phyloP scores from a whole-genome alignment of 495 filamentous ascomycete genomes.

The Articulospora tetracladia region DNA sequence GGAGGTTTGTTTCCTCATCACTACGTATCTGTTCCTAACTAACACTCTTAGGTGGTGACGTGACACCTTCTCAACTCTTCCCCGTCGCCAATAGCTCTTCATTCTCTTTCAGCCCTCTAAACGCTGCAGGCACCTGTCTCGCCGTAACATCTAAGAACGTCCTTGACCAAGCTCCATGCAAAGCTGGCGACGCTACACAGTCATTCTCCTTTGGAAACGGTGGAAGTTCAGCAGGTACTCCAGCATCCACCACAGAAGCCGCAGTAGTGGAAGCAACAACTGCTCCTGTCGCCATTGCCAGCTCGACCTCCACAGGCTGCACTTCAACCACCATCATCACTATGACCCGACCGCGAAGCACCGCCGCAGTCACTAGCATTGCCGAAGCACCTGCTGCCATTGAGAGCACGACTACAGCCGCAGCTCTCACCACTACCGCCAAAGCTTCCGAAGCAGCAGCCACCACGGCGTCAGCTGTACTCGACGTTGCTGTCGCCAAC shows the following conservation, averaged over 20 bases:
- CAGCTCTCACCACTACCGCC: not conserved
- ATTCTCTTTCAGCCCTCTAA: constrained; percentile 36
- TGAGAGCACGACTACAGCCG: not conserved
- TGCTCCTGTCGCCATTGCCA: not conserved
- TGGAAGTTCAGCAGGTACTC: not conserved
- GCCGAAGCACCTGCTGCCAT: constrained; percentile 7
- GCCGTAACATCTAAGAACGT: constrained; percentile 37
- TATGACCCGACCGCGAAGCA: constrained; percentile 4
- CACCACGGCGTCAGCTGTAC: not conserved
- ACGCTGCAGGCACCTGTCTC: constrained; percentile 40
- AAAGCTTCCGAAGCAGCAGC: not conserved
- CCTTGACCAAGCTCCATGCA: constrained; percentile 41
- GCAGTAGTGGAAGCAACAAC: not conserved
- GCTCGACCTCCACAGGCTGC: not conserved
- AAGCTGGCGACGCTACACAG: constrained; percentile 37
- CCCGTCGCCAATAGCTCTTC: constrained; percentile 31
- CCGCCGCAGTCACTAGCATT: constrained; percentile 8
- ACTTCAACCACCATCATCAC: constrained; percentile 8
- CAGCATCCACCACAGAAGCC: not conserved
- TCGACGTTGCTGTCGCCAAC: constrained; percentile 21
- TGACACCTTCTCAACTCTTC: constrained; percentile 48
- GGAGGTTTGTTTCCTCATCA: constrained; percentile 29
- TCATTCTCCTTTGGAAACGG: constrained; percentile 39
- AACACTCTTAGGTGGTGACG: constrained; percentile 33
- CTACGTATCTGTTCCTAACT: not conserved